Evolutionary conservation across 176 grass and related monocot species (phyloP).

Genomic region (Miscanthus lutarioriparius): DNA sequence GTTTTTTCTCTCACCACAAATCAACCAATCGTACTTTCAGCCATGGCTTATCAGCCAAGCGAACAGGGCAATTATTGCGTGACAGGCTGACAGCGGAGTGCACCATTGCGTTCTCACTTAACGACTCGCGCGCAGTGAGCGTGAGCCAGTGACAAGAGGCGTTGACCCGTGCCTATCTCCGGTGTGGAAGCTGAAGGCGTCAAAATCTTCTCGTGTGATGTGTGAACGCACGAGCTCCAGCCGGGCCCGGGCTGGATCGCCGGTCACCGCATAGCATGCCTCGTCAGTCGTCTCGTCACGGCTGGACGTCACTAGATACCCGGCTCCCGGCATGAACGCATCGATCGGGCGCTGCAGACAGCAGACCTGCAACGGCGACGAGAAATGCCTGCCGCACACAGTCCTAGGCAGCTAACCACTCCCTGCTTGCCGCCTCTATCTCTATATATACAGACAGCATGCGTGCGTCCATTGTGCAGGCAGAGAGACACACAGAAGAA

Average conservation of each 20-base stretch:
- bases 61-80: no score
- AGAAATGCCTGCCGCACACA: neutral
- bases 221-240: conserved; percentile 39
- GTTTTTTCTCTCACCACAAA: no score
- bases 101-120: neutral
- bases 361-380: neutral
- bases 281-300: neutral
- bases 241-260: conserved; percentile 2
- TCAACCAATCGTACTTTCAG: no score
- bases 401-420: neutral
- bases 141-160: neutral
- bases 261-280: neutral
- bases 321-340: neutral
- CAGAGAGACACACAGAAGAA: neutral
- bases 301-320: conserved; percentile 1
- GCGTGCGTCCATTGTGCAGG: neutral
- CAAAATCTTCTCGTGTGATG: neutral
- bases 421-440: conserved; percentile 2
- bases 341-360: neutral
- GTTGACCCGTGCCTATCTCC: conserved; percentile 12
- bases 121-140: neutral
- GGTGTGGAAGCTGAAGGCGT: neutral
- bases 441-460: neutral
- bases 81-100: neutral
- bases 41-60: no score